phyloP scores from a whole-genome alignment of 768 basidiomycete species.

The Boletus fagicola region DNA sequence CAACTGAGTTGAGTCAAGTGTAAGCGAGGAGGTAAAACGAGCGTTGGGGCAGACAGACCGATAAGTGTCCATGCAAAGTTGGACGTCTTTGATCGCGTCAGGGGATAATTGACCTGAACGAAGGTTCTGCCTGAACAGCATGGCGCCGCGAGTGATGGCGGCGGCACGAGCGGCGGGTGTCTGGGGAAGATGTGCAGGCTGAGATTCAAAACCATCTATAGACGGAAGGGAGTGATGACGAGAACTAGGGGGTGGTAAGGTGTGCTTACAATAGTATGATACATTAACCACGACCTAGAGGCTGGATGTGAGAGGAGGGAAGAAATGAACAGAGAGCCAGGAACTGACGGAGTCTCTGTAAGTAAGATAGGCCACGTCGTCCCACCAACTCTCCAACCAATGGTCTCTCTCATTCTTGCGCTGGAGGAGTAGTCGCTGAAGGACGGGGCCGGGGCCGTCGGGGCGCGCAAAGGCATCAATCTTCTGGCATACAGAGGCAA shows the following conservation, averaged over 20 bases:
- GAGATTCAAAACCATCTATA: conserved; percentile 73
- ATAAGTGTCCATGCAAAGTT: conserved; percentile 86
- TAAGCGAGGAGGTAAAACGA: not conserved
- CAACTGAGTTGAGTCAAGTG: conserved; percentile 47
- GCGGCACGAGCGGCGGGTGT: conserved; percentile 68
- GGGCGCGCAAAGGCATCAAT: conserved; percentile 62
- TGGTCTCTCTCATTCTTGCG: conserved; percentile 56
- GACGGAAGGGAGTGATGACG: conserved; percentile 7
- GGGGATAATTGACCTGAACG: conserved; percentile 64
- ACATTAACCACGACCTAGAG: conserved; percentile 81
- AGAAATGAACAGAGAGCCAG: not conserved
- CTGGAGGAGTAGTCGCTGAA: conserved; percentile 64
- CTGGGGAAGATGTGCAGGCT: conserved; percentile 59
- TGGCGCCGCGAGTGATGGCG: conserved; percentile 61
- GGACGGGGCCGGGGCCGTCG: conserved; percentile 43
- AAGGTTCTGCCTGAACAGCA: conserved; percentile 70
- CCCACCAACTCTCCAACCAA: conserved; percentile 97
- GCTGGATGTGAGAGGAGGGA: conserved; percentile 1
- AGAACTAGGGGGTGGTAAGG: not conserved
- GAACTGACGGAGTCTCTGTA: conserved; percentile 78
- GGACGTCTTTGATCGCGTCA: conserved; percentile 64
- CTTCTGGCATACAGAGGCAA: conserved; percentile 49
- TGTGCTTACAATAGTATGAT: conserved; percentile 81
- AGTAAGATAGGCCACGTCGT: conserved; percentile 74
- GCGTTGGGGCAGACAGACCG: conserved; percentile 41